Base-by-base conservation (phyloP, 768 basidiomycete genomes). In the Leccinum broughii region DNA sequence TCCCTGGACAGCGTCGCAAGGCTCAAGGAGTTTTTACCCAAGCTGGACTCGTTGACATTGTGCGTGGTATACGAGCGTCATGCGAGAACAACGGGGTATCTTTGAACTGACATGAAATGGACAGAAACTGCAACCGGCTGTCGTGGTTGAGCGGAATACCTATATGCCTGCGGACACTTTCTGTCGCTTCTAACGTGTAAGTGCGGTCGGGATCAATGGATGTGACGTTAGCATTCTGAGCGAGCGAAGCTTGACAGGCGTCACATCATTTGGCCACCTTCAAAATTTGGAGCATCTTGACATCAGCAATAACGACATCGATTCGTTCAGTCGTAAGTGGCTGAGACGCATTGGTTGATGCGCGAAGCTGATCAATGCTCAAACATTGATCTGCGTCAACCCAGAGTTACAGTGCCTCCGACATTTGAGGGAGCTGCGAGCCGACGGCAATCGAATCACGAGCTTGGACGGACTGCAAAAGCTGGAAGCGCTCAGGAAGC, bases 181-280 rank as follows among this genome's bases (percentile, higher is more conserved):
- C 88, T 75, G 84, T 86, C 75, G 86, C 88, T 61, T 83, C 82
- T 59, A 94, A 93, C 70, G 71, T 82, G 92, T 92, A 73, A 58
- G 66, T 69, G 60, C 51, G 44, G 48, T 56, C 51, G 44, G 49
- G 37, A 51, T 51, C 22, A 51, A 34, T 60, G 60, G 55, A 49
- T 49, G 49, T 61, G 61, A 64, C 57, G 44, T 48, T 63, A 54
- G 49, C 60, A 28, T 55, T 3, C 64, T 66, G 66, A 66, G n/a
- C 24, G 54, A 64, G 55, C 64, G 32, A 74, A 93, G 92, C 65
- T 81, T 98, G 66, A 91, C 92, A 67, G 84, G 86, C 63, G 77
- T 95, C 64, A 94, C 94, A 35, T 93, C 95, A 26, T 96, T 93
- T 75, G 82, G 83, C 71, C 94, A 98, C 74, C 80, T 99, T 68